Evolutionary conservation across 140 eudicot species (phyloP).

Genomic region (Cichorium intybus): DNA sequence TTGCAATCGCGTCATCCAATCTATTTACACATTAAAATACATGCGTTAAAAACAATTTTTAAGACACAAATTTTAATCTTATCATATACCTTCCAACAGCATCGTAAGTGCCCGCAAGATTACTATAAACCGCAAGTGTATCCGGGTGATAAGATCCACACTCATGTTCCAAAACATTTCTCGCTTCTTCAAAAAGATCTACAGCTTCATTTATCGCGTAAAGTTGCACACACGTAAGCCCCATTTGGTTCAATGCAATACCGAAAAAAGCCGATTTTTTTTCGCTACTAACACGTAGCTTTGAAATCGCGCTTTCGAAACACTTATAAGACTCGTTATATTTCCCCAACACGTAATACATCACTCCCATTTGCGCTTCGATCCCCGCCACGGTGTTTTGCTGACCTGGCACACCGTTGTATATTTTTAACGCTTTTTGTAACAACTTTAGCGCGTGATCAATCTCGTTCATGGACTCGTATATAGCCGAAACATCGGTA

Average conservation of each 20-base stretch:
- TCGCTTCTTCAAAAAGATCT: conserved; percentile 77
- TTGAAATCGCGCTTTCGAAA: conserved; percentile 52
- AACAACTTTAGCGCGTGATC: conserved; percentile 72
- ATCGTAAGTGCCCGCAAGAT: conserved; percentile 91
- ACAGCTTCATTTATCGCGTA: conserved; percentile 75
- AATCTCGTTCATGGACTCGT: conserved; percentile 83
- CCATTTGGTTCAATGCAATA: conserved; percentile 88
- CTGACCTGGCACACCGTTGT: conserved; percentile 75
- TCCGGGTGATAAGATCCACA: conserved; percentile 81
- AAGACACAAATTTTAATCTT: neutral
- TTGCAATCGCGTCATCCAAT: conserved; percentile 79
- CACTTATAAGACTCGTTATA: conserved; percentile 60
- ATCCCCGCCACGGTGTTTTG: conserved; percentile 82
- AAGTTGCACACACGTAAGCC: conserved; percentile 77
- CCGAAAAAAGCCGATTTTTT: conserved; percentile 83
- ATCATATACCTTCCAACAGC: conserved; percentile 79
- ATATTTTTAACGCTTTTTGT: conserved; percentile 73
- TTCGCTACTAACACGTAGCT: conserved; percentile 83
- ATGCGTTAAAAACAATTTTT: neutral
- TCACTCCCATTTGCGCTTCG: conserved; percentile 90
- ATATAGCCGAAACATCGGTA: conserved; percentile 76
- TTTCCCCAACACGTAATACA: conserved; percentile 64
- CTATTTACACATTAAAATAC: too few relatives aligned
- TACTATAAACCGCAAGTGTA: conserved; percentile 80
- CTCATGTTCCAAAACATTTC: conserved; percentile 63